Evolutionary conservation across 1,284 basidiomycete genomes (phyloP), one percentile per base, ranked within the genome.

Genomic region (Puccinia horiana): DNA sequence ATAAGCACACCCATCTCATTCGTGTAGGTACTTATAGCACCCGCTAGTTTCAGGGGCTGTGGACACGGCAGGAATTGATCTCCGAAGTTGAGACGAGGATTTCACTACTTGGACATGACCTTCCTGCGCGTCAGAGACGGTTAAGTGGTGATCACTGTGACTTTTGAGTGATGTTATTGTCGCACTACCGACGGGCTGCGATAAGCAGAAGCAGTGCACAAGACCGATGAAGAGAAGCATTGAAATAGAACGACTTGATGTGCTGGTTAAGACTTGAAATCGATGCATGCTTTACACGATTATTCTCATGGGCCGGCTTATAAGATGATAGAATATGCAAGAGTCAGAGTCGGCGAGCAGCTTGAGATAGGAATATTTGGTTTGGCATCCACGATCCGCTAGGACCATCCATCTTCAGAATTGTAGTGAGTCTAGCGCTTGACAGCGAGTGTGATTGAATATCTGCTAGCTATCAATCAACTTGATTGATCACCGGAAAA

Each of bases 1-100:
- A 72, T 72, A 72, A 52, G 44, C 44, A 35, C 69, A 72, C 12
- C 69, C 69, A 72, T 72, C 44, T 32, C 35, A 29, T 49, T 47
- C n/a, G 0, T 72, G 44, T 2, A 72, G 47, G 32, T 72, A 72
- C 20, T 4, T 72, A 18, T 72, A 72, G 44, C 69, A 72, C 26
- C 69, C 69, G 69, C 42, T 72, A 52, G 49, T 72, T 47, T 6
- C 23, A n/a, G 44, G 20, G 26, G 37, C 6, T 69, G 20, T 44
- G 67, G 67, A 47, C 18, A 47, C n/a, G 44, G 20, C 40, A 32
- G 44, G 1, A 6, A 3, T 32, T 3, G 69, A 72, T 32, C 47
- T 32, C 52, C 69, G 23, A 69, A 9, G 8, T n/a, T 49, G 69
- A 32, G 69, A 29, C 26, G 69, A 42, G 44, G 69, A 32, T 47